Evolutionary conservation across 768 basidiomycete genomes (phyloP).

Genomic region (Mrakia frigida): DNA sequence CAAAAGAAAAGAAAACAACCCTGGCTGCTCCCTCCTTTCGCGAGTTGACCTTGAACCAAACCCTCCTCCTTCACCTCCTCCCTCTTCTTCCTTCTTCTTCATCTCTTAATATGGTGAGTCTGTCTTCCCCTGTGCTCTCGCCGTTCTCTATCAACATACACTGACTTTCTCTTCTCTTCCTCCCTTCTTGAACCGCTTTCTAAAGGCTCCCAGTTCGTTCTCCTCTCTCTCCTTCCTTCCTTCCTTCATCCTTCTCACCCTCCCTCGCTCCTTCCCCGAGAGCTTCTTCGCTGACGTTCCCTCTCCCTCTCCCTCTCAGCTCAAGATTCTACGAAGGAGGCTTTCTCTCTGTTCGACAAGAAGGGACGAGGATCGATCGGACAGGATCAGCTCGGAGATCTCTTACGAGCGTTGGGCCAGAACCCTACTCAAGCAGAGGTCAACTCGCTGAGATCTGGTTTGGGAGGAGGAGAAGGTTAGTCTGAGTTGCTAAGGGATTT

Average conservation of each 20-base stretch:
- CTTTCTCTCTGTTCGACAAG: slow-evolving; percentile 97
- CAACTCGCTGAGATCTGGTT: slow-evolving; percentile 63
- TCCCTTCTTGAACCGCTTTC: too few species aligned
- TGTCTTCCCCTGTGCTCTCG: too few species aligned
- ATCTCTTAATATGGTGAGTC: too few species aligned
- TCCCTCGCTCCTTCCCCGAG: neutral
- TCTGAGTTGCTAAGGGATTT: neutral
- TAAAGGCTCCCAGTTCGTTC: too few species aligned
- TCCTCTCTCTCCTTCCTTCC: too few species aligned
- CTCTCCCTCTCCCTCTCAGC: neutral
- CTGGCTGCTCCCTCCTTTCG: too few species aligned
- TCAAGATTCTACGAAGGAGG: slow-evolving; percentile 50
- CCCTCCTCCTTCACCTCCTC: too few species aligned
- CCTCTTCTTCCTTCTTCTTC: too few species aligned
- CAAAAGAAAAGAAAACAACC: too few species aligned
- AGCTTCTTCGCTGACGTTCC: neutral
- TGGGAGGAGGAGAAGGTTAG: slow-evolving; percentile 58
- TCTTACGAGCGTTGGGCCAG: slow-evolving; percentile 88
- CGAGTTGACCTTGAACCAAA: too few species aligned
- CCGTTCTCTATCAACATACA: too few species aligned
- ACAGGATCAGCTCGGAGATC: slow-evolving; percentile 80
- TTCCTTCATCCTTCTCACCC: neutral
- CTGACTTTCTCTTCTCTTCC: too few species aligned
- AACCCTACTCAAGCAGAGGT: slow-evolving; percentile 99
- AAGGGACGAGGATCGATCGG: slow-evolving; percentile 86